These are phyloP conservation scores for Aspergillus latus DNA, from an alignment of 2,329 filamentous ascomycete species.

Conservation along the genomic window DNA sequence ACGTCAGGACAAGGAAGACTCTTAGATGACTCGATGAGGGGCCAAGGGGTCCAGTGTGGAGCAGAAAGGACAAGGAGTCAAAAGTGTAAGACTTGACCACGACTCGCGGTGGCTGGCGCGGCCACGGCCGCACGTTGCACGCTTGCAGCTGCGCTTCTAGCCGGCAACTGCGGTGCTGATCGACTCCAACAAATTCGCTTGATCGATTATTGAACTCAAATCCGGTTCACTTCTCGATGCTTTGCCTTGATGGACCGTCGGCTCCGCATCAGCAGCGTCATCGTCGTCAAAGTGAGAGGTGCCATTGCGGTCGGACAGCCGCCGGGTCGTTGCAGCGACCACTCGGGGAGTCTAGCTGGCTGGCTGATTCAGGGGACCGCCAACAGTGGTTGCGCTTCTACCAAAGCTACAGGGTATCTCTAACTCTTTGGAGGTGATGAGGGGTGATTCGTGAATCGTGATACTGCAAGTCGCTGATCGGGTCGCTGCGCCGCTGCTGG, in stretches of 20 bases:
- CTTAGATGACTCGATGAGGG: too few species aligned
- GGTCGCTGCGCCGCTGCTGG: neutral
- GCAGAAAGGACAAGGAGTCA: neutral
- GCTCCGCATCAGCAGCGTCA: neutral
- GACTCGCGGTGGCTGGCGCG: slow-evolving; percentile 15
- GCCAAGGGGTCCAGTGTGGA: too few species aligned
- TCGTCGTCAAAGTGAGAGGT: neutral
- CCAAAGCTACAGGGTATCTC: neutral
- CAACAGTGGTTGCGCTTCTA: neutral
- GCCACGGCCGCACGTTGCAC: too few species aligned
- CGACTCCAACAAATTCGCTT: slow-evolving; percentile 9
- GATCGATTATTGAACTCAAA: slow-evolving; percentile 11
- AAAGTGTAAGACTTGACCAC: neutral
- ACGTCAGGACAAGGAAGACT: neutral
- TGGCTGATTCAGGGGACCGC: neutral
- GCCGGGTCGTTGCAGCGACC: slow-evolving; percentile 1
- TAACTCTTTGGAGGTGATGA: neutral
- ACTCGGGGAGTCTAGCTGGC: too few species aligned
- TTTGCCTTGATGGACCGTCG: neutral
- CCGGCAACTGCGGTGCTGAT: too few species aligned
- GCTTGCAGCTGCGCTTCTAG: slow-evolving; percentile 6
- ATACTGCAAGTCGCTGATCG: slow-evolving; percentile 1
- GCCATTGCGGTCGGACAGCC: slow-evolving; percentile 4
- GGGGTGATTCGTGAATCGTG: slow-evolving; percentile 1
- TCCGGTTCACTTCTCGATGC: slow-evolving; percentile 4